Evolutionary conservation across 2,329 filamentous ascomycete genomes (phyloP).

Genomic region (Botrytis deweyae): DNA sequence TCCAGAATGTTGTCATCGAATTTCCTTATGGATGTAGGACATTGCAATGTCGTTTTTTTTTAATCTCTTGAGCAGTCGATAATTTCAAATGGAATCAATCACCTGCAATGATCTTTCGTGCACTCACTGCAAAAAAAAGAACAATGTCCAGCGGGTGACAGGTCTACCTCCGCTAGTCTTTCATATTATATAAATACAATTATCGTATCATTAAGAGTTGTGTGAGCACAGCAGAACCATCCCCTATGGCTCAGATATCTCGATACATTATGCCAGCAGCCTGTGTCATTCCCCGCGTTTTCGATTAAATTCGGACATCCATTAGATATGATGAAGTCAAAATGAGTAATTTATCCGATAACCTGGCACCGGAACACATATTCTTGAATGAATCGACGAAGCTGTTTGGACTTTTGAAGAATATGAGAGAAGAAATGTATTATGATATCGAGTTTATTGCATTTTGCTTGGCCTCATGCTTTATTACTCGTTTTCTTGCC

Average conservation of each 20-base stretch:
- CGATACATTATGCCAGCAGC: background rate
- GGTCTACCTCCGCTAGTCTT: background rate
- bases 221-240: too few species aligned
- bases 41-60: background rate
- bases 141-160: too few species aligned
- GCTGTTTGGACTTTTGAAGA: background rate
- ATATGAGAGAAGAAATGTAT: background rate
- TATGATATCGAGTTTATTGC: background rate
- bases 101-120: background rate
- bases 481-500: background rate
- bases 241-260: background rate
- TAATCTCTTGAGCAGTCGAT: background rate
- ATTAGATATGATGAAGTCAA: background rate
- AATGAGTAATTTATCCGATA: background rate
- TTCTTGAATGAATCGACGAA: too few species aligned
- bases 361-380: too few species aligned
- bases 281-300: too few species aligned
- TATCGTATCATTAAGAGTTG: rapidly evolving
- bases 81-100: background rate
- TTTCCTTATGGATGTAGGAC: background rate
- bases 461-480: background rate
- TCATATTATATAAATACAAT: too few species aligned
- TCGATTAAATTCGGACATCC: background rate
- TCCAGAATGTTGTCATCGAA: background rate
- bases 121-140: background rate